Percentiles rank a stretch among this genome's conserved stretches.
Conservation (phyloP, 371 early-diverging fungal genomes). For the Apophysomyces sp. region DNA sequence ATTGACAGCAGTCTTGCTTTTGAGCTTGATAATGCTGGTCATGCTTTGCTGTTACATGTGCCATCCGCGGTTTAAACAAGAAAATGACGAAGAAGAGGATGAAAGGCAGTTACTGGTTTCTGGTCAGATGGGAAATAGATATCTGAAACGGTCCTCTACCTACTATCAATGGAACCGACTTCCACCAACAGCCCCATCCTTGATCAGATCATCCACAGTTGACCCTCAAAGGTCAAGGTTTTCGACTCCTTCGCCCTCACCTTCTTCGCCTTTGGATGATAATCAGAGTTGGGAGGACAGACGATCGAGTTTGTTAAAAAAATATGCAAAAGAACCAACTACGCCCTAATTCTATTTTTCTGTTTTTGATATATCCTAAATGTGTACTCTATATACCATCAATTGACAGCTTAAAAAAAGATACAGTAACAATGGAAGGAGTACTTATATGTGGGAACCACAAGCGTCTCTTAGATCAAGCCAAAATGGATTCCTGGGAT, state of each 20-base stretch:
- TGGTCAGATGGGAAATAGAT: conserved; percentile 5
- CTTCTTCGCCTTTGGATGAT: conserved; percentile 3
- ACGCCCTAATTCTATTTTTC: too few species aligned
- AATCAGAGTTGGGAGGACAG: conserved; percentile 11
- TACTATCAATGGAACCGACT: conserved; percentile 22
- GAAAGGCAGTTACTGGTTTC: conserved; percentile 2
- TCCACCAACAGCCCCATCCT: conserved; percentile 2
- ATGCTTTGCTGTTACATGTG: conserved; percentile 5
- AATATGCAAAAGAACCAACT: conserved; percentile 12
- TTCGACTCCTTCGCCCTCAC: conserved; percentile 3
- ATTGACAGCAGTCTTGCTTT: not conserved
- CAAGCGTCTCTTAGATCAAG: too few species aligned
- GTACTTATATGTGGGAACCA: too few species aligned
- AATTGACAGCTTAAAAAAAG: too few species aligned
- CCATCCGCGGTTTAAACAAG: not conserved
- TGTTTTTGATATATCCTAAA: too few species aligned
- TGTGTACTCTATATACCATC: too few species aligned
- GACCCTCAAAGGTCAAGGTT: not conserved
- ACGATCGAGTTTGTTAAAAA: conserved; percentile 14
- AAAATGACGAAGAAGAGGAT: conserved; percentile 3
- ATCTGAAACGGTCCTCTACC: conserved; percentile 12
- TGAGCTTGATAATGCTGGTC: not conserved
- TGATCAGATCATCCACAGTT: not conserved
- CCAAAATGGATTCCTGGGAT: too few species aligned
- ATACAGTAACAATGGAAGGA: too few species aligned